These are phyloP conservation scores for Stagonosporopsis cucurbitacearum DNA, from an alignment of 2,329 filamentous ascomycete genomes.

Conservation along the genomic window DNA sequence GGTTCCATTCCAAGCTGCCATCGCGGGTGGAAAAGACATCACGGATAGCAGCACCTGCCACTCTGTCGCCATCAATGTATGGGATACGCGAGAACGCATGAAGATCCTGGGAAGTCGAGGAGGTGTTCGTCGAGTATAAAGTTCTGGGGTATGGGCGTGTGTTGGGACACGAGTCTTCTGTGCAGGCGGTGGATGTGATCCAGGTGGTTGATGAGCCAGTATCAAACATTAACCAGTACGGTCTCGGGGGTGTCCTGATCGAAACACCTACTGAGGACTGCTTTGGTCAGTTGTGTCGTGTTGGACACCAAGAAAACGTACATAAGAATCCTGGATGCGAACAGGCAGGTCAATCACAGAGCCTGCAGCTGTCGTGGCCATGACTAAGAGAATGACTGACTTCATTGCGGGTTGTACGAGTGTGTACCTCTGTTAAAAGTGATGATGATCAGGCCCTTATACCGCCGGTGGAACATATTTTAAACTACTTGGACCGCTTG, in stretches of 20 bases:
- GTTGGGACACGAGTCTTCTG: slow-evolving; percentile 19
- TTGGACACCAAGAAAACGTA: not conserved
- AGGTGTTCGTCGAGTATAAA: slow-evolving; percentile 22
- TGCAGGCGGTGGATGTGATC: slow-evolving; percentile 25
- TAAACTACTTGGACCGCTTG: slow-evolving; percentile 1
- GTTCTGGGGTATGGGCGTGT: slow-evolving; percentile 14
- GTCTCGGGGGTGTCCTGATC: slow-evolving; percentile 21
- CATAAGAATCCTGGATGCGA: slow-evolving; percentile 14
- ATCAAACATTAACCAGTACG: slow-evolving; percentile 25
- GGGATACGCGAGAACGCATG: slow-evolving; percentile 9
- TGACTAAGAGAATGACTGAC: not conserved
- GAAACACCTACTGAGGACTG: slow-evolving; percentile 12
- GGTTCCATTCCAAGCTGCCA: slow-evolving; percentile 23
- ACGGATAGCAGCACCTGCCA: slow-evolving; percentile 15
- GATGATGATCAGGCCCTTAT: not conserved
- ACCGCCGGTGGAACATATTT: not conserved
- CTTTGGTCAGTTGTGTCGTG: not conserved
- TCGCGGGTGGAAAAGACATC: slow-evolving; percentile 21
- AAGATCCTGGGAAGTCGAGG: slow-evolving; percentile 19
- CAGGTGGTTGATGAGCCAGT: slow-evolving; percentile 25
- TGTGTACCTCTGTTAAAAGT: not conserved
- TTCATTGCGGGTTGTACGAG: not conserved
- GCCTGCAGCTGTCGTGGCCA: slow-evolving; percentile 16
- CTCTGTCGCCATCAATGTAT: slow-evolving; percentile 23
- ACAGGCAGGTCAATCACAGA: slow-evolving; percentile 25